Evolutionary conservation across 768 basidiomycete species (phyloP).

Genomic region (Boletus sensibilis): DNA sequence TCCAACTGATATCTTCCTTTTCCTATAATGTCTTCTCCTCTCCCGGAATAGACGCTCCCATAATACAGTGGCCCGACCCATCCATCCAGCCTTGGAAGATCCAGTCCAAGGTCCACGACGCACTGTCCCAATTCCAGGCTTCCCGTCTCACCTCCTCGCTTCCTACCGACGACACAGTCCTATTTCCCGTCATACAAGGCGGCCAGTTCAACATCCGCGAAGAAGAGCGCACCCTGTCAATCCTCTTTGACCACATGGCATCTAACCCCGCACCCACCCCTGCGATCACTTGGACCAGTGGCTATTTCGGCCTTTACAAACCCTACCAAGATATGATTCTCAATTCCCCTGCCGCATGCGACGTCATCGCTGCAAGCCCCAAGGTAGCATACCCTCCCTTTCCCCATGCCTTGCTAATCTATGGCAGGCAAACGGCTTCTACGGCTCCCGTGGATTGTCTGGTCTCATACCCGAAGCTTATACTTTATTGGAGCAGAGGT

Average conservation of each 20-base stretch:
- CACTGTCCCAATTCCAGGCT: conserved; percentile 61
- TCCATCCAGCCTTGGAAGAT: conserved; percentile 68
- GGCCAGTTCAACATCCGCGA: conserved; percentile 86
- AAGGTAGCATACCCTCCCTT: conserved; percentile 46
- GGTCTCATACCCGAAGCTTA: conserved; percentile 95
- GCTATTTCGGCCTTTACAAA: conserved; percentile 88
- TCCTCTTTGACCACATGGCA: conserved; percentile 56
- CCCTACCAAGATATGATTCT: conserved; percentile 77
- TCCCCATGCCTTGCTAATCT: background rate
- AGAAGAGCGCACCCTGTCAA: conserved; percentile 65
- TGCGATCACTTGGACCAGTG: conserved; percentile 84
- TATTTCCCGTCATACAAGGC: conserved; percentile 86
- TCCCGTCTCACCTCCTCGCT: conserved; percentile 26
- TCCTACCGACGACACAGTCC: conserved; percentile 40
- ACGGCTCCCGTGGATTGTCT: conserved; percentile 83
- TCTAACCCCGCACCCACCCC: conserved; percentile 33
- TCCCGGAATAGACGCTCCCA: conserved; percentile 45
- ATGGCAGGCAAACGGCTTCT: conserved; percentile 91
- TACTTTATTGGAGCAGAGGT: conserved; percentile 80
- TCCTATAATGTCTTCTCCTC: conserved; percentile 52
- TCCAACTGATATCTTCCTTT: conserved; percentile 64
- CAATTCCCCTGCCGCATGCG: conserved; percentile 53
- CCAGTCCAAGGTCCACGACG: conserved; percentile 54
- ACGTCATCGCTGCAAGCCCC: conserved; percentile 84
- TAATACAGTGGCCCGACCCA: conserved; percentile 65